These are phyloP conservation scores for Phialophora expanda DNA, from an alignment of 2,329 filamentous ascomycete species.

Conservation along the genomic window DNA sequence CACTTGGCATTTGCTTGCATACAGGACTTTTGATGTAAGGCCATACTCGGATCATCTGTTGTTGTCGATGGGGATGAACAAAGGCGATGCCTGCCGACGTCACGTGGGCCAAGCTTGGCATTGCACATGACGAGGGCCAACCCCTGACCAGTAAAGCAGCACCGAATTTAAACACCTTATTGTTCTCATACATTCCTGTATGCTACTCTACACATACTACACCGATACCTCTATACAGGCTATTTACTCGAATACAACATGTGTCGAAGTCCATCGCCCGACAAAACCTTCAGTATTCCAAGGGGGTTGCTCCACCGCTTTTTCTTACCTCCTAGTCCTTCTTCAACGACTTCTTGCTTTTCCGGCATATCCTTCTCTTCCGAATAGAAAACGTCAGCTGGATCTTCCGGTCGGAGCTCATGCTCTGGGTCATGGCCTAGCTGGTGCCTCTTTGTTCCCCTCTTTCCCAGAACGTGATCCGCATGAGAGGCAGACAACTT, in stretches of 20 bases:
- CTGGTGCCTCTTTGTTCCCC: conserved; percentile 14
- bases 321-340: conserved; percentile 28
- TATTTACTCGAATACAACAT: conserved; percentile 40
- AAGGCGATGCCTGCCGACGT: neutral
- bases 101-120: too few relatives aligned
- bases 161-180: neutral
- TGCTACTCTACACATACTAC: neutral
- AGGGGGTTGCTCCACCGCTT: conserved; percentile 41
- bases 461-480: conserved; percentile 12
- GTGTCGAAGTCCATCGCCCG: conserved; percentile 39
- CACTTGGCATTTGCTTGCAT: neutral
- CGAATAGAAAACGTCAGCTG: conserved; percentile 34
- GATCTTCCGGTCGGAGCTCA: conserved; percentile 32
- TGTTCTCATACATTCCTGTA: neutral
- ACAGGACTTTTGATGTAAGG: neutral
- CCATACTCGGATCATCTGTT: neutral
- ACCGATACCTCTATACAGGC: neutral
- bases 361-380: conserved; percentile 26
- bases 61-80: neutral
- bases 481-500: conserved; percentile 20
- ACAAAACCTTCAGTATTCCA: conserved; percentile 38
- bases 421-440: conserved; percentile 14
- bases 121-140: neutral
- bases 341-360: conserved; percentile 29
- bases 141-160: neutral